Evolutionary conservation across 2,329 filamentous ascomycete species (phyloP).

Genomic region (Ambrosiella cleistominuta): DNA sequence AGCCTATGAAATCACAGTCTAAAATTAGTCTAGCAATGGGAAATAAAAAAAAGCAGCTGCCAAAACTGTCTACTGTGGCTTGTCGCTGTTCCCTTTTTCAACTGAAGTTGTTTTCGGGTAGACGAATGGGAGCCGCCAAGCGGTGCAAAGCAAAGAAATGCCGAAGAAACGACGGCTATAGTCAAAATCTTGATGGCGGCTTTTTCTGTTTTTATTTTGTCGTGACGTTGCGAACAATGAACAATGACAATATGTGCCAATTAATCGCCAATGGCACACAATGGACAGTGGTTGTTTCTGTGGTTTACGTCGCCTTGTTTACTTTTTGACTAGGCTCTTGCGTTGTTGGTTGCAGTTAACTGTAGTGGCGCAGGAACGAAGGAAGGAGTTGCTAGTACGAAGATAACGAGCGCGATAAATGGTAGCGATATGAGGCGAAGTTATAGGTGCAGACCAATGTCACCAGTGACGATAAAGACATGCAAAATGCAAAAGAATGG

Average conservation of each 20-base stretch:
- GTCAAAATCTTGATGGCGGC: too few species aligned
- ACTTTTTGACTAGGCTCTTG: not conserved
- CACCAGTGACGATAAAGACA: not conserved
- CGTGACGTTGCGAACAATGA: too few species aligned
- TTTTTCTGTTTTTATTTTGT: too few species aligned
- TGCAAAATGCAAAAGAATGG: not conserved
- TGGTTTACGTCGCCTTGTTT: not conserved
- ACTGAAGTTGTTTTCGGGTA: not conserved
- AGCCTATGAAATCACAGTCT: not conserved
- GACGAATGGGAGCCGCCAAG: not conserved
- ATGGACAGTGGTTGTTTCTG: too few species aligned
- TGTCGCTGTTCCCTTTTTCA: not conserved
- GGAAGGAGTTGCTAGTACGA: not conserved
- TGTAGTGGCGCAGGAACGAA: not conserved
- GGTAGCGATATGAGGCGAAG: not conserved
- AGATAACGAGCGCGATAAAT: not conserved
- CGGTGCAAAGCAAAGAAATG: not conserved
- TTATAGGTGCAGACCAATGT: not conserved
- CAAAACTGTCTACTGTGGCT: not conserved
- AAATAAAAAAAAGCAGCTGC: not conserved
- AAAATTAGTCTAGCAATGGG: not conserved
- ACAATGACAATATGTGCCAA: too few species aligned
- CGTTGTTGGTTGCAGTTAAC: not conserved
- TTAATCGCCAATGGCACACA: too few species aligned
- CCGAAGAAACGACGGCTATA: too few species aligned